A percentile compares a stretch with the other conserved stretches of the same genome.
phyloP scores from a whole-genome alignment of 305 asterid genomes.

The Fraxinus angustifolia region DNA sequence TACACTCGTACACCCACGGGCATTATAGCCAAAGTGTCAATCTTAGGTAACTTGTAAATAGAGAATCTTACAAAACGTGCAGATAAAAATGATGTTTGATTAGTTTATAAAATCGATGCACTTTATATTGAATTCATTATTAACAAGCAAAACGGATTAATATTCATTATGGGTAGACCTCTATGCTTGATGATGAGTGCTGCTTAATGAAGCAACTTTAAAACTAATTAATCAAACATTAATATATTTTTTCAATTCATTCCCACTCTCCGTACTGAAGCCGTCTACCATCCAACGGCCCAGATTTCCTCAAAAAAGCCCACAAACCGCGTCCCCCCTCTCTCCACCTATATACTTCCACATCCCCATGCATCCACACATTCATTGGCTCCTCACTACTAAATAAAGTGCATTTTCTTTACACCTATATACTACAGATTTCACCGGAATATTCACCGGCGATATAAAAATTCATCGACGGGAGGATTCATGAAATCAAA shows the following conservation, averaged over 20 bases:
- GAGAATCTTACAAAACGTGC: background rate
- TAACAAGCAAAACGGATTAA: background rate
- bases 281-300: conserved; percentile 30
- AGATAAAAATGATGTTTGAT: background rate
- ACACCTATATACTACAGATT: background rate
- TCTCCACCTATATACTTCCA: conserved; percentile 14
- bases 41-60: background rate
- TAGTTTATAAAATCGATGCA: background rate
- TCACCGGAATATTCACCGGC: background rate
- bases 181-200: background rate
- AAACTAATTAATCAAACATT: background rate
- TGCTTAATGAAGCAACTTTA: background rate
- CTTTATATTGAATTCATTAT: background rate
- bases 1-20: background rate
- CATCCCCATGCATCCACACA: background rate
- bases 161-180: background rate
- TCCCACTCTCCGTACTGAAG: background rate
- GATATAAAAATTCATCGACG: background rate
- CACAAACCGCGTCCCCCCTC: conserved; percentile 26
- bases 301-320: conserved; percentile 1
- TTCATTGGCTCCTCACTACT: background rate
- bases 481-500: conserved; percentile 12
- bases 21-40: background rate
- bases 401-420: background rate
- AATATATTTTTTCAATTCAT: background rate